phyloP scores from a whole-genome alignment of 306 rosid genomes.

The Lathyrus tuberosus region DNA sequence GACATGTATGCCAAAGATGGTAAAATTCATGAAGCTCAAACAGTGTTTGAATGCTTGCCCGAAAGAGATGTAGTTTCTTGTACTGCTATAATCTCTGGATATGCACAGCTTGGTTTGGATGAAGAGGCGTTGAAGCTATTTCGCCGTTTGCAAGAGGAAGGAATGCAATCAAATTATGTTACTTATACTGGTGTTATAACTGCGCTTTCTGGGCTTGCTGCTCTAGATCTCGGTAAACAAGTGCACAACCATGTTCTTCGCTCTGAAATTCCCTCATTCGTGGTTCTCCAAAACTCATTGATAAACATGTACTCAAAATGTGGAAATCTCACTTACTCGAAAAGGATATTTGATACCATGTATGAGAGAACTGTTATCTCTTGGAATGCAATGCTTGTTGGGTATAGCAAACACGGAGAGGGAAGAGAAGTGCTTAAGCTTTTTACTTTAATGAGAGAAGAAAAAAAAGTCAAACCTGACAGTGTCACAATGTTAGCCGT shows the following conservation, averaged over 20 bases:
- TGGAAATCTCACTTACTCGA: conserved; percentile 71
- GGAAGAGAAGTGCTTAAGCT: conserved; percentile 82
- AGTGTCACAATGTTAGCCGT: conserved; percentile 78
- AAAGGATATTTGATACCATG: conserved; percentile 72
- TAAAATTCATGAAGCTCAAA: conserved; percentile 68
- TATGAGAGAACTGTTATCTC: conserved; percentile 74
- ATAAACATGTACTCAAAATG: conserved; percentile 96
- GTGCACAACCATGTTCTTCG: conserved; percentile 80
- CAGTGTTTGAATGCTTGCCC: conserved; percentile 71
- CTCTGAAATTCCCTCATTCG: conserved; percentile 52
- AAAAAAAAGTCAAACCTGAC: conserved; percentile 69
- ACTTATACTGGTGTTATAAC: conserved; percentile 81
- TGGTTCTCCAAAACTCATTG: conserved; percentile 84
- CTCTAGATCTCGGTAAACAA: conserved; percentile 85
- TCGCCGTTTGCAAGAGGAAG: conserved; percentile 67
- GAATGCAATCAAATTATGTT: conserved; percentile 80
- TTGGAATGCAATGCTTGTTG: conserved; percentile 92
- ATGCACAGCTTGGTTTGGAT: conserved; percentile 83
- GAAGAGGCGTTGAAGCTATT: conserved; percentile 75
- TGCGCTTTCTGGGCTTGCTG: conserved; percentile 87
- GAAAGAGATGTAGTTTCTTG: conserved; percentile 84
- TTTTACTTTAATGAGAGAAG: conserved; percentile 66
- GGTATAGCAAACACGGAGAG: conserved; percentile 89
- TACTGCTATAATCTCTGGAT: conserved; percentile 86
- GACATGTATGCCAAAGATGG: conserved; percentile 93